Evolutionary conservation across 805 yeast species (phyloP), one percentile per base, ranked within the genome.

Genomic region (Peterozyma toletana): DNA sequence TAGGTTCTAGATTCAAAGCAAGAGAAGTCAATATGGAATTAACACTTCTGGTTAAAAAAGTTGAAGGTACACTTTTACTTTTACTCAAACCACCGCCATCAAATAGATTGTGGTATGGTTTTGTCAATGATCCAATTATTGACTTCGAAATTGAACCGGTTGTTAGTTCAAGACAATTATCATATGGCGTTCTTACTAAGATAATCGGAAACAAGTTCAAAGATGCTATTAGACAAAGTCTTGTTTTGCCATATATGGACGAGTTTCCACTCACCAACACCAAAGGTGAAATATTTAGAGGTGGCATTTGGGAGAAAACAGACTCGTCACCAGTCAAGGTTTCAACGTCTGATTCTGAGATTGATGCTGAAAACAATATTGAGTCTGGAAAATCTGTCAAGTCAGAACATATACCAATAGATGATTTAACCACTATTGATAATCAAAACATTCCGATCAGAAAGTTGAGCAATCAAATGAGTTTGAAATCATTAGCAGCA

Each of bases 191-290:
- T 59, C 75, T 93, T 36, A 89, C 96, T 1, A 84, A 83, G 51
- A 78, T 83, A 17, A 85, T 91, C 50, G 87, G 82, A 48, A 82
- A 79, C 57, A 80, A 82, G 51, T 77, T 91, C 49, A 78, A 81
- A 46, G 96, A 87, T 40, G 85, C 89, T 1, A 70, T 91, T 35
- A 78, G 73, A 48, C 93, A 86, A 31, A 76, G 93, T 7, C 63
- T 93, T 39, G 98, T 93, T 0, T 60, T 77, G 30, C 99, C 99
- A 2, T 80, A 71, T 54, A 84, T 88, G 89, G 98, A 91, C 60
- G 98, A 91, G 58, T 60, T 88, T 35, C 77, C 80, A 0, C 84
- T 86, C 56, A 84, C 71, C 55, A 68, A 77, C 43, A 80, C 96
- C 0, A 60, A 64, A 2, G 71, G 63, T 35, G 95, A 87, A 50